Evolutionary conservation across 2,329 filamentous ascomycete species (phyloP), one percentile per base, ranked within the genome.

Genomic region (Zymoseptoria tritici): DNA sequence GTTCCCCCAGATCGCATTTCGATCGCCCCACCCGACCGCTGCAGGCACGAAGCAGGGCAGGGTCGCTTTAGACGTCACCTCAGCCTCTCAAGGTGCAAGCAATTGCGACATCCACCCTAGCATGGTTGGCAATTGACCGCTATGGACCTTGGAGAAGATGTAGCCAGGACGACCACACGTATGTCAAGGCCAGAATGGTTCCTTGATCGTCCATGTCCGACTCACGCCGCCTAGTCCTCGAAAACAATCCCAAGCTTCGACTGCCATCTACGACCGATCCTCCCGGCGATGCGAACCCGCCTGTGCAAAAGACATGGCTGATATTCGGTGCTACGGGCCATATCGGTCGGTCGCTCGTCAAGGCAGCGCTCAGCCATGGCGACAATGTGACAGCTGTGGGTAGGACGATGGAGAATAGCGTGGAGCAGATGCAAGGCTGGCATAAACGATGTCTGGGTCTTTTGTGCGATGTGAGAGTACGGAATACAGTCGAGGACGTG

Each of bases 251-350:
- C n/a, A 64, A 58, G 56, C 60, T 70, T 9, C 77, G 86, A 67
- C 83, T 97, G 2, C 93, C 93, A 0, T 79, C 87, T 36, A 95
- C 90, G 66, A 96, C 91, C 73, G 90, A 96, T 67, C 93, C 93
- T 24, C 91, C 92, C 0, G 83, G 85, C 19, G 82, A 86, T 9
- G 81, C 83, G 53, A 86, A 87, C 59, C 85, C 88, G 9, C 80
- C 84, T 2, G 88, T 86, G 72, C 88, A 88, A 72, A 83, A 91
- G 63, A 87, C 93, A 77, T 97, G 93, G 93, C 85, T 97, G 72
- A 90, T 97, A 57, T 99, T 97, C 75, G 94, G 94, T 54, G 92
- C 91, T 54, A 97, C 92, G n/a, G 94, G 94, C 58, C 94, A 99
- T 70, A 96, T 97, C 81, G 94, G 94, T 60, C 87, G 91, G 56